A percentile compares a stretch with the other conserved stretches of the same genome.
Conservation (phyloP, 495 filamentous ascomycete species). For the Diplogelasinospora grovesii region DNA sequence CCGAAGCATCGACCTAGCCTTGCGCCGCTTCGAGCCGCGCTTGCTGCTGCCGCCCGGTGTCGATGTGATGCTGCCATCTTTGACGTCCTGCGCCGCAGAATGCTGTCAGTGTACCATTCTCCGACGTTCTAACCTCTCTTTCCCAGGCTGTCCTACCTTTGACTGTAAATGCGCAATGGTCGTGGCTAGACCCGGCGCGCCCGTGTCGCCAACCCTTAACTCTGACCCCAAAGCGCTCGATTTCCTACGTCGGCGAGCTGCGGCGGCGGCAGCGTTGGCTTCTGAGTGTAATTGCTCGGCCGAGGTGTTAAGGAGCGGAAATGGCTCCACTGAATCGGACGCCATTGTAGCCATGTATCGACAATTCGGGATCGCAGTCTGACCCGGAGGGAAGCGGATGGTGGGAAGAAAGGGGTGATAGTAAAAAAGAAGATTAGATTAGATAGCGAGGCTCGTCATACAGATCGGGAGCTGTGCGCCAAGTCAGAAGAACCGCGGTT, state of each 20-base stretch:
- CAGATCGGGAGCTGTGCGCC: neutral
- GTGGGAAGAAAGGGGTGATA: neutral
- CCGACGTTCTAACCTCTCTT: too few species aligned
- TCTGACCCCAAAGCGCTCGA: slow-evolving; percentile 39
- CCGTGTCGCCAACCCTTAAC: slow-evolving; percentile 42
- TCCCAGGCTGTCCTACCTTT: slow-evolving; percentile 5
- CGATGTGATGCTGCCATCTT: slow-evolving; percentile 6
- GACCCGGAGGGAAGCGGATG: neutral
- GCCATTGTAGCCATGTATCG: slow-evolving; percentile 14
- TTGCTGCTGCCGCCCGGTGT: slow-evolving; percentile 31
- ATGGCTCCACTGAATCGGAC: slow-evolving; percentile 30
- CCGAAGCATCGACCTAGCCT: slow-evolving; percentile 55
- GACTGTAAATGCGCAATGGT: slow-evolving; percentile 30
- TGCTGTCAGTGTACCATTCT: neutral
- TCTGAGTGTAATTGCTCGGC: slow-evolving; percentile 29
- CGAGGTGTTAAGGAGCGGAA: slow-evolving; percentile 38
- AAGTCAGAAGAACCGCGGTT: neutral
- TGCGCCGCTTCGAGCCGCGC: slow-evolving; percentile 48
- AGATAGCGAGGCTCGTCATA: neutral
- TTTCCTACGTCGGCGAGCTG: slow-evolving; percentile 40
- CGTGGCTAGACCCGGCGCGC: slow-evolving; percentile 38
- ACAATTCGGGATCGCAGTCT: neutral
- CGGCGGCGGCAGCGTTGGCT: slow-evolving; percentile 10
- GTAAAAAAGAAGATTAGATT: neutral
- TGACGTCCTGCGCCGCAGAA: slow-evolving; percentile 11